Evolutionary conservation across 2,329 filamentous ascomycete genomes (phyloP).

Genomic region (Tolypocladium album): DNA sequence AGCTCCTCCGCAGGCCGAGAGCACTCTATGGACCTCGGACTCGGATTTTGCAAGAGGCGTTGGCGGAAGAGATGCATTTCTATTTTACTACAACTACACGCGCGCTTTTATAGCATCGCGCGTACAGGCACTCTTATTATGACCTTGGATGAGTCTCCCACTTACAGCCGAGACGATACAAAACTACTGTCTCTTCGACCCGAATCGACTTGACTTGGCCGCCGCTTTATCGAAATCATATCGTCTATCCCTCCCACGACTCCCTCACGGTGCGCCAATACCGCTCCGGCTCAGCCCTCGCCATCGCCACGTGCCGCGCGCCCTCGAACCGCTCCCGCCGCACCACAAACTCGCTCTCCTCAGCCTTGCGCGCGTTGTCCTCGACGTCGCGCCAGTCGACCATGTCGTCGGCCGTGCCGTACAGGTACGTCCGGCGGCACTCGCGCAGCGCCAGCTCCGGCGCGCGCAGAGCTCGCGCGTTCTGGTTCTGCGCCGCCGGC

Average conservation of each 20-base stretch:
- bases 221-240: background rate
- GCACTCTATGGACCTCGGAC: background rate
- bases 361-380: constrained; percentile 31
- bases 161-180: background rate
- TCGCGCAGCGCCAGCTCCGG: constrained; percentile 21
- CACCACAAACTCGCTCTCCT: constrained; percentile 26
- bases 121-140: background rate
- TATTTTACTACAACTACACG: background rate
- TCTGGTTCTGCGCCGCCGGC: constrained; percentile 18
- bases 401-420: constrained; percentile 35
- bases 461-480: constrained; percentile 26
- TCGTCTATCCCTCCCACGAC: constrained; percentile 27
- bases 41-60: background rate
- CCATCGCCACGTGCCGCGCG: constrained; percentile 40
- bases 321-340: constrained; percentile 33
- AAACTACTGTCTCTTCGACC: background rate
- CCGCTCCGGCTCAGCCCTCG: constrained; percentile 29
- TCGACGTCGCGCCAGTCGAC: constrained; percentile 37
- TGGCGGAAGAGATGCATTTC: background rate
- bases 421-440: constrained; percentile 39
- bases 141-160: background rate
- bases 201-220: background rate
- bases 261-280: constrained; percentile 40
- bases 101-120: background rate
- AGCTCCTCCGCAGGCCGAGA: background rate